Evolutionary conservation across 2,329 filamentous ascomycete genomes (phyloP), one percentile per base, ranked within the genome.

Genomic region (Penicillium griseofulvum): DNA sequence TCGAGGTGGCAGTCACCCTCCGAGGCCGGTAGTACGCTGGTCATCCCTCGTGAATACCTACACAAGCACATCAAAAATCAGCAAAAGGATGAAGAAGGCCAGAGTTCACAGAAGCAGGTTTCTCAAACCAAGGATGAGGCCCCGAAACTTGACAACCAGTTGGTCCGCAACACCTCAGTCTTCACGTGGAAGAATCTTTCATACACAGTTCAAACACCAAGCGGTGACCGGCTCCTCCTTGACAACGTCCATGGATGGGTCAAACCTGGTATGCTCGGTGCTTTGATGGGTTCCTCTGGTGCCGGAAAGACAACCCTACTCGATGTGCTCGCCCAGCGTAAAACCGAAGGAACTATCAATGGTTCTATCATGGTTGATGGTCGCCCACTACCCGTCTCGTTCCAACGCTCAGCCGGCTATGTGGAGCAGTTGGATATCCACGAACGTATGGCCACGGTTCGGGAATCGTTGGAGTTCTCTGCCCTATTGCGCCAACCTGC

Each of bases 251-350:
- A 81, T 55, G 90, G 90, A 0, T 92, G 89, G 68, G 88, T 86
- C 2, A 91, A 90, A 65, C 89, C 89, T 0, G 89, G 90, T 9
- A 79, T 87, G 57, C 83, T 94, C 76, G 83, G 89, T 19, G 90
- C 90, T 0, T 77, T 94, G 1, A 89, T 93, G 79, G 90, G 90
- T 26, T 87, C 87, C 1, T 89, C 84, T 1, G 88, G 88, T 29
- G 90, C 90, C 5, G 90, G 90, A 3, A 94, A 94, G 72, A 76
- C 74, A 0, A 93, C 90, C 0, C 77, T 94, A 0, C 76, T 94
- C 5, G 90, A 93, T 68, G 89, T 88, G 0, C 74, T 88, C 3
- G 86, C 88, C 0, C 88, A 91, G 63, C 82, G 89, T 1, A 87
- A 90, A 67, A 85, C 77, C 4, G 78, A 79, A 33, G 85, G 87